These are phyloP conservation scores for Pseudonitzschia multiseries DNA, from an alignment of 108 stramenopile genomes.

Conservation along the genomic window DNA sequence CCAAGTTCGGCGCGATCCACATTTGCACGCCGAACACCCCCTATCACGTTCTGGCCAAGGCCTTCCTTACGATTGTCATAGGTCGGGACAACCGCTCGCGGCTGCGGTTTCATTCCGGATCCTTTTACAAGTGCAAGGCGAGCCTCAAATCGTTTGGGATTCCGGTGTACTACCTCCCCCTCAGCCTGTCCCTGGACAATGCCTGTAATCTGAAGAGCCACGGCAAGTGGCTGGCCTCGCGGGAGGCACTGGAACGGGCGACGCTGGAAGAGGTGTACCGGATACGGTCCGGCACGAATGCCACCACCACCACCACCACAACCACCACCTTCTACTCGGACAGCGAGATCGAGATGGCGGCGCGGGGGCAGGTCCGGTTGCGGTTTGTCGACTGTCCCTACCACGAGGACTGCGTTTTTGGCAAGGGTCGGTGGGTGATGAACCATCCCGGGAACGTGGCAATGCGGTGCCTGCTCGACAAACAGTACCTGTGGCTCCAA, in stretches of 20 bases:
- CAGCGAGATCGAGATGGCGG: not conserved
- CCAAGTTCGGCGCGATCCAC: not conserved
- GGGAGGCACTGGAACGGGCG: not conserved
- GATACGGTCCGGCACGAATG: not conserved
- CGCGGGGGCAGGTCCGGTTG: not conserved
- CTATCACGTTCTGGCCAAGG: not conserved
- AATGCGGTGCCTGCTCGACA: constrained; percentile 13
- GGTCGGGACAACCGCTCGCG: constrained; percentile 3
- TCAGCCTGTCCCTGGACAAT: not conserved
- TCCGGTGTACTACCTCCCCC: constrained; percentile 15
- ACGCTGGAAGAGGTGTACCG: not conserved
- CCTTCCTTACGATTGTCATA: not conserved
- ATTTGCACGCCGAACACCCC: not conserved
- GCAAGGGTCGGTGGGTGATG: constrained; percentile 22
- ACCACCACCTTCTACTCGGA: too few relatives aligned
- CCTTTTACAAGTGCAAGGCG: constrained; percentile 22
- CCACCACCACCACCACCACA: too few relatives aligned
- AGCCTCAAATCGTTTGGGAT: constrained; percentile 31
- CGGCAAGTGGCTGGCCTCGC: not conserved
- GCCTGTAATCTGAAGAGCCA: not conserved
- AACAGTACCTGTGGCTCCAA: not conserved
- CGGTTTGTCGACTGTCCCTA: not conserved
- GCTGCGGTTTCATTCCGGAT: constrained; percentile 18
- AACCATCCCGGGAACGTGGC: constrained; percentile 25
- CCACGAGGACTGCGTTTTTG: constrained; percentile 26